A percentile compares a stretch with the other conserved stretches of the same genome.
Evolutionary conservation across 208 protist species (phyloP).

Genomic region (Leishmania mexicana): DNA sequence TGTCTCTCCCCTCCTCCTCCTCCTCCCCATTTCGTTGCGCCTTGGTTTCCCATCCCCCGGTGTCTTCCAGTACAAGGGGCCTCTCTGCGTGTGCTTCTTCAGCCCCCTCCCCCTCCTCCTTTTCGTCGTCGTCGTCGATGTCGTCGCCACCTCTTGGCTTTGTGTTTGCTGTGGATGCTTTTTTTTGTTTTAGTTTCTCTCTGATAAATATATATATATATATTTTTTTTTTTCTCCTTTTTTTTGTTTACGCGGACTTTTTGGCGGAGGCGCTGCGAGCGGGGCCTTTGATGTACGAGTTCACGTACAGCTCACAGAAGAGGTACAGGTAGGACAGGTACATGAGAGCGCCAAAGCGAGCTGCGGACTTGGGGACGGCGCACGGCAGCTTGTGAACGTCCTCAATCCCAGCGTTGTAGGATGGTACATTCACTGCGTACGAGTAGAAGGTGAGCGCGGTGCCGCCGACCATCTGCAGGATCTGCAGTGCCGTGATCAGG

Average conservation of each 20-base stretch:
- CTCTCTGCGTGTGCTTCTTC: neutral
- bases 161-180: neutral
- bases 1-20: neutral
- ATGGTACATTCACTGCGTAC: constrained; percentile 40
- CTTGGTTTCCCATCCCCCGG: neutral
- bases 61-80: neutral
- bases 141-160: neutral
- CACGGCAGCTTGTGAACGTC: constrained; percentile 55
- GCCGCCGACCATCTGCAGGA: constrained; percentile 93
- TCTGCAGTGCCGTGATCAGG: constrained; percentile 87
- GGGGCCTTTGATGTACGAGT: constrained; percentile 65
- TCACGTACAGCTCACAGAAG: constrained; percentile 87
- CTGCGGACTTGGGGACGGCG: constrained; percentile 46
- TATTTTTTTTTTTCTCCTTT: neutral
- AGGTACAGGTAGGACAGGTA: constrained; percentile 92
- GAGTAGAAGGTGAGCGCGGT: constrained; percentile 53
- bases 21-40: neutral
- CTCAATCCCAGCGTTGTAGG: constrained; percentile 43
- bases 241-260: constrained; percentile 25
- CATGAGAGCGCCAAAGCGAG: constrained; percentile 78
- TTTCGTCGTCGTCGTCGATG: neutral
- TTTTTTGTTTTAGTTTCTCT: neutral
- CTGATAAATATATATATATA: neutral
- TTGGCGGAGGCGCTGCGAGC: constrained; percentile 27
- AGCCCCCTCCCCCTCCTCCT: neutral